phyloP scores from a whole-genome alignment of 306 rosid genomes.

The Glycine latifolia region DNA sequence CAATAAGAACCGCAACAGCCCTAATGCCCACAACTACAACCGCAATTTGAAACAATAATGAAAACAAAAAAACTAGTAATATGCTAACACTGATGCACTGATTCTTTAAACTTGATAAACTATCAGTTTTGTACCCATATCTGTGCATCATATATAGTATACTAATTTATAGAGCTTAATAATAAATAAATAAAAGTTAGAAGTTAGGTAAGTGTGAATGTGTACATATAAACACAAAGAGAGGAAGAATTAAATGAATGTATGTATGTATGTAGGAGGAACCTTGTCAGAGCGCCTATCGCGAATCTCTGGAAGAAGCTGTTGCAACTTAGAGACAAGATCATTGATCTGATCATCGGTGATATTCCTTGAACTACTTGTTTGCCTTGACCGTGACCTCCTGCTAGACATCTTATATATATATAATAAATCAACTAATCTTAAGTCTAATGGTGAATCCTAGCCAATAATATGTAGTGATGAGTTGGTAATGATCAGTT shows the following conservation, averaged over 20 bases:
- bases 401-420: slow-evolving; percentile 48
- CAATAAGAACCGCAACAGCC: neutral
- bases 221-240: neutral
- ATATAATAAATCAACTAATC: neutral
- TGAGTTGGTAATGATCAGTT: neutral
- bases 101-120: neutral
- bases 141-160: neutral
- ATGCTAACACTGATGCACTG: neutral
- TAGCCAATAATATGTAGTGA: neutral
- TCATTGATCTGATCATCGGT: slow-evolving; percentile 96
- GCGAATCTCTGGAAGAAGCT: slow-evolving; percentile 96
- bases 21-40: neutral
- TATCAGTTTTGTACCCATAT: neutral
- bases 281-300: slow-evolving; percentile 86
- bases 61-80: neutral
- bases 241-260: neutral
- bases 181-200: neutral
- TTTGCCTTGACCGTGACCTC: slow-evolving; percentile 75
- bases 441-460: neutral
- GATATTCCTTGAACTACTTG: slow-evolving; percentile 75
- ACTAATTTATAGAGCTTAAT: neutral
- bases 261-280: neutral
- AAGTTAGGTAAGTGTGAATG: neutral
- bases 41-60: neutral
- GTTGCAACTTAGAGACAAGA: slow-evolving; percentile 92